Evolutionary conservation across 306 rosid genomes (phyloP), one percentile per base, ranked within the genome.

Genomic region (Acacia confusa): DNA sequence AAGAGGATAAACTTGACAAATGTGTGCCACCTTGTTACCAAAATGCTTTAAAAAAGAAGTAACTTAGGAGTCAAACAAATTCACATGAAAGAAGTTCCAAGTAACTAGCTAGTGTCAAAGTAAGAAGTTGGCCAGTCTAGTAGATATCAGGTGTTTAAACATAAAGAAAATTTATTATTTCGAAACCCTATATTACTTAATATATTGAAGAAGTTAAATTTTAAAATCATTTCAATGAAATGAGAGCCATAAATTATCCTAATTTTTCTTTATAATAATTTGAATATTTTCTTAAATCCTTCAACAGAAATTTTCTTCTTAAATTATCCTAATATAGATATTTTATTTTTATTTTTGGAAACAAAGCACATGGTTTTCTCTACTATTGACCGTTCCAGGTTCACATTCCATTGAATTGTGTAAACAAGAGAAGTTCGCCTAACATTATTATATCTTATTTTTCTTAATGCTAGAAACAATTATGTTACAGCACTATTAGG

Each of bases 41-140:
- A 41, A 69, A 16, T 64, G 79, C 75, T 84, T 87, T 81, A 78
- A 41, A 61, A 60, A 52, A 70, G 87, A 87, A 87, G 90, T 81
- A 81, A 87, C 90, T 84, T 87, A 75, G 78, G 81, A 64, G 55
- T 45, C 81, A 79, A 81, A 80, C 77, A 83, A 83, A 41, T 47
- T 55, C 5, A 73, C 19, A 53, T 63, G 69, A 14, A 70, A 11
- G 70, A 72, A 30, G 69, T 16, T 7, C 61, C 7, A 53, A 53
- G 38, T 32, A 24, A 2, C 41, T 7, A 34, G 41, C 48, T 10
- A 43, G 68, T 17, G 24, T 48, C 36, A 74, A 40, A 55, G 6
- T 71, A 74, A 19, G 72, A 83, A 82, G 77, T 65, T 76, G 71
- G 28, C 40, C 16, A 73, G 76, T 80, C 81, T 77, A 80, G 81